Percentiles rank a stretch among this genome's conserved stretches.
These are phyloP conservation scores for Nannochloropsis salina DNA, from an alignment of 108 stramenopile species.

Conservation along the genomic window DNA sequence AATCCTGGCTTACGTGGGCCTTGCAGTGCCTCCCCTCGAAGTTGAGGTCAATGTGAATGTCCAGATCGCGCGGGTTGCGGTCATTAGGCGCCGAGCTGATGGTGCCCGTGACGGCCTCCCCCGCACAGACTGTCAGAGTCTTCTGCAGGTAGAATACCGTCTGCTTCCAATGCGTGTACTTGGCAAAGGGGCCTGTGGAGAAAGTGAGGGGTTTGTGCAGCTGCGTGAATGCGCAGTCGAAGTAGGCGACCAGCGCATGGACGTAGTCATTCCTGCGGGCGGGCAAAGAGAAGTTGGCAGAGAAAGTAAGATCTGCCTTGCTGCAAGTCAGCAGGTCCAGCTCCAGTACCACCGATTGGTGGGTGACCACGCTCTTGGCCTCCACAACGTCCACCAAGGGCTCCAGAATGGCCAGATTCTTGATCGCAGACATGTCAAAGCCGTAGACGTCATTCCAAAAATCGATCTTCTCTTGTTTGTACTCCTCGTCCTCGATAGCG, in stretches of 20 bases:
- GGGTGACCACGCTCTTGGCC: slow-evolving; percentile 65
- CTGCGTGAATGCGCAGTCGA: slow-evolving; percentile 85
- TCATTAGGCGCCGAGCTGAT: slow-evolving; percentile 52
- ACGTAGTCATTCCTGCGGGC: slow-evolving; percentile 72
- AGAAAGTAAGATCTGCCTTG: slow-evolving; percentile 78
- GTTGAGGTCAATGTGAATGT: slow-evolving; percentile 46
- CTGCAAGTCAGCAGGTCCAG: slow-evolving; percentile 79
- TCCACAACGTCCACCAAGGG: slow-evolving; percentile 92
- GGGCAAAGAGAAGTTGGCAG: slow-evolving; percentile 61
- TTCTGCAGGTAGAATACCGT: slow-evolving; percentile 63
- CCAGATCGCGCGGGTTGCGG: slow-evolving; percentile 58
- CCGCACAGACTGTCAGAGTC: slow-evolving; percentile 47
- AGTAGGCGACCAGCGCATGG: slow-evolving; percentile 86
- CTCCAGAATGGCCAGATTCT: slow-evolving; percentile 78
- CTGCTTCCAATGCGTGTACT: slow-evolving; percentile 98
- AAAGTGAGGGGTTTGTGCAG: slow-evolving; percentile 90
- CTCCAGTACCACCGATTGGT: slow-evolving; percentile 70
- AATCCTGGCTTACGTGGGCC: slow-evolving; percentile 38
- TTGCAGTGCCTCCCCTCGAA: slow-evolving; percentile 39
- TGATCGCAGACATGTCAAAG: slow-evolving; percentile 87
- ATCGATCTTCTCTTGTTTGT: slow-evolving; percentile 59
- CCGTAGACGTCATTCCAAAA: slow-evolving; percentile 94
- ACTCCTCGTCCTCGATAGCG: slow-evolving; percentile 78
- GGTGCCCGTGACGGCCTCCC: slow-evolving; percentile 49
- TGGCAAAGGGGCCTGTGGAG: slow-evolving; percentile 79